Evolutionary conservation across 148 eudicot genomes (phyloP).

Genomic region (Diospyros lotus): DNA sequence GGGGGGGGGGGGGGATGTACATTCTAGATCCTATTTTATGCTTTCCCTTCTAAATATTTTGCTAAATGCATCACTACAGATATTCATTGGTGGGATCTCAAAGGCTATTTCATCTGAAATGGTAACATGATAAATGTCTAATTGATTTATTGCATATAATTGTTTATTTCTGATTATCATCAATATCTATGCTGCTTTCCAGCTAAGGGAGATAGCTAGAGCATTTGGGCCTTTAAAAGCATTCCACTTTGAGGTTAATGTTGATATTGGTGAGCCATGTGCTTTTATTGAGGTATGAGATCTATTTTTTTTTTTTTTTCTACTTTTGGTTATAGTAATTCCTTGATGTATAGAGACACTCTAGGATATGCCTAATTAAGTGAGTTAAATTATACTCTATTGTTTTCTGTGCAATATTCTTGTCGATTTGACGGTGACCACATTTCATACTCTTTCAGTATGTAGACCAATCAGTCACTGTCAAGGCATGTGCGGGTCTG

Average conservation of each 20-base stretch:
- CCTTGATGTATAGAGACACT: not conserved
- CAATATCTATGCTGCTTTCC: slow-evolving; percentile 20
- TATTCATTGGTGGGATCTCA: slow-evolving; percentile 87
- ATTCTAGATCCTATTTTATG: not conserved
- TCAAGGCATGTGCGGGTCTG: slow-evolving; percentile 83
- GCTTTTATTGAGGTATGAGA: slow-evolving; percentile 83
- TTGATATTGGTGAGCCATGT: slow-evolving; percentile 43
- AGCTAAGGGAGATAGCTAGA: slow-evolving; percentile 75
- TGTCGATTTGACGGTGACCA: not conserved
- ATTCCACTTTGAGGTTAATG: slow-evolving; percentile 43
- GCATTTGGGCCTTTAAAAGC: slow-evolving; percentile 81
- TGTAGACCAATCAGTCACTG: slow-evolving; percentile 66
- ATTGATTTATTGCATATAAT: slow-evolving; percentile 4
- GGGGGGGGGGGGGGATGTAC: not conserved
- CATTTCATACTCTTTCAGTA: slow-evolving; percentile 41
- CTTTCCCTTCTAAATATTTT: slow-evolving; percentile 10
- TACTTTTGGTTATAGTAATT: not conserved
- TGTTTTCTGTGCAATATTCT: not conserved
- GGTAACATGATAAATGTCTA: slow-evolving; percentile 41
- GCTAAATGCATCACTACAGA: slow-evolving; percentile 43
- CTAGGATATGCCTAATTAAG: not conserved
- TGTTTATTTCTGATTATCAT: slow-evolving; percentile 8
- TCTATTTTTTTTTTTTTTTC: not conserved
- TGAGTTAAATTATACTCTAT: not conserved
- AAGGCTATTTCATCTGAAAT: slow-evolving; percentile 66